These are phyloP conservation scores for Penicillium goetzii DNA, from an alignment of 495 filamentous ascomycete species.

Conservation along the genomic window DNA sequence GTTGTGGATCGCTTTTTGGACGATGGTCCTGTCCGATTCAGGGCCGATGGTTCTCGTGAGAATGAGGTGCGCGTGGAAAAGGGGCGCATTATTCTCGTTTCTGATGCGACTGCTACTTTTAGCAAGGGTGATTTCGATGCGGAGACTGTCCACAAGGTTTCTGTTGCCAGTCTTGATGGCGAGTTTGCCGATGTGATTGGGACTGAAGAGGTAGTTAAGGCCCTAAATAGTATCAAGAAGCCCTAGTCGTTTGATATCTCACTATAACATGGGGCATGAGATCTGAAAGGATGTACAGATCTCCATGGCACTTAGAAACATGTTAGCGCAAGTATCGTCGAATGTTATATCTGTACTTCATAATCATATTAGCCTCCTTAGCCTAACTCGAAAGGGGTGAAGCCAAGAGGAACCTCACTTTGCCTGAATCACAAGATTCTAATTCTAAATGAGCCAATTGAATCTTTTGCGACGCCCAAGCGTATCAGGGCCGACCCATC, in stretches of 20 bases:
- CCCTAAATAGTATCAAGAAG: slow-evolving; percentile 22
- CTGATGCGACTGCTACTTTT: slow-evolving; percentile 54
- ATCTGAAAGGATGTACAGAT: not conserved
- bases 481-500: too few species aligned
- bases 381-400: too few species aligned
- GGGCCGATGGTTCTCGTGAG: slow-evolving; percentile 29
- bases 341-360: too few species aligned
- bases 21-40: slow-evolving; percentile 21
- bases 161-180: slow-evolving; percentile 50
- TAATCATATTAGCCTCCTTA: too few species aligned
- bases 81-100: slow-evolving; percentile 50
- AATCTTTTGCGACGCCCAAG: not conserved
- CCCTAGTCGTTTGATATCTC: not conserved
- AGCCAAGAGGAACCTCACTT: not conserved
- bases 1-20: slow-evolving; percentile 42
- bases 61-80: slow-evolving; percentile 30
- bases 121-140: slow-evolving; percentile 48
- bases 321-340: too few species aligned
- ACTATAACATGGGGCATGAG: not conserved
- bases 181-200: slow-evolving; percentile 51
- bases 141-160: slow-evolving; percentile 51
- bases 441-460: not conserved
- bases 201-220: slow-evolving; percentile 43
- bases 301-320: too few species aligned
- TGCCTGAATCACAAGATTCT: not conserved